These are phyloP conservation scores for Arachis hypogaea DNA, from an alignment of 306 rosid species.

Conservation along the genomic window DNA sequence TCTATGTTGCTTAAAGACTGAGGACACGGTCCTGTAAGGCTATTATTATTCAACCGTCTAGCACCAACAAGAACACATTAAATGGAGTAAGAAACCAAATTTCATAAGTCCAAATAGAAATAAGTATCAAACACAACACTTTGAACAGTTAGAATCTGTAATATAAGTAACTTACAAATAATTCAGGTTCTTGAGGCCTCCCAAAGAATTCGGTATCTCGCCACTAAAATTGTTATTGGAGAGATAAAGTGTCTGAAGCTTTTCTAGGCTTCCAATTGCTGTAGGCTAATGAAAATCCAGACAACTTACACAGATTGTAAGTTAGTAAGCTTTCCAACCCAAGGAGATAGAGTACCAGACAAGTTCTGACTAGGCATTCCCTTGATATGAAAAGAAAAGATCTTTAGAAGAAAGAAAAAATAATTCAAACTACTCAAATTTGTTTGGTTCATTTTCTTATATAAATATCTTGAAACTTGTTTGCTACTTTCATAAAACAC, in stretches of 20 bases:
- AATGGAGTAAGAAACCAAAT: constrained; percentile 36
- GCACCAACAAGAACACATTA: constrained; percentile 43
- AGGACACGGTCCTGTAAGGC: constrained; percentile 88
- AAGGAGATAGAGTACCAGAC: constrained; percentile 65
- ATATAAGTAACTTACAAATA: constrained; percentile 70
- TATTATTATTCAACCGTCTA: constrained; percentile 95
- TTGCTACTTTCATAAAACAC: too few species aligned
- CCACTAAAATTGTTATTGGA: constrained; percentile 79
- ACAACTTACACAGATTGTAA: constrained; percentile 86
- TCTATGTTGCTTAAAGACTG: constrained; percentile 69
- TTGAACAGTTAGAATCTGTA: constrained; percentile 10
- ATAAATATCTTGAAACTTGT: too few species aligned
- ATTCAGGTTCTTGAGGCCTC: constrained; percentile 79
- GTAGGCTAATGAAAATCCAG: constrained; percentile 47
- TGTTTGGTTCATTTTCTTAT: too few species aligned
- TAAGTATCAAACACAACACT: constrained; percentile 20
- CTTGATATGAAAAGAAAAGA: constrained; percentile 51
- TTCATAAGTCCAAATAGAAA: constrained; percentile 18
- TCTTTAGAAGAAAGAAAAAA: constrained; percentile 19
- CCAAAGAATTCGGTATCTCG: constrained; percentile 80
- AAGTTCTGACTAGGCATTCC: constrained; percentile 96
- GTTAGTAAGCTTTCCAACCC: constrained; percentile 54
- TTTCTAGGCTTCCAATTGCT: constrained; percentile 52
- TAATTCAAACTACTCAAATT: neutral
- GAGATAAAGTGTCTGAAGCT: constrained; percentile 70